Conservation (phyloP, 768 basidiomycete genomes). For the Brasilioporus rufonigricans region DNA sequence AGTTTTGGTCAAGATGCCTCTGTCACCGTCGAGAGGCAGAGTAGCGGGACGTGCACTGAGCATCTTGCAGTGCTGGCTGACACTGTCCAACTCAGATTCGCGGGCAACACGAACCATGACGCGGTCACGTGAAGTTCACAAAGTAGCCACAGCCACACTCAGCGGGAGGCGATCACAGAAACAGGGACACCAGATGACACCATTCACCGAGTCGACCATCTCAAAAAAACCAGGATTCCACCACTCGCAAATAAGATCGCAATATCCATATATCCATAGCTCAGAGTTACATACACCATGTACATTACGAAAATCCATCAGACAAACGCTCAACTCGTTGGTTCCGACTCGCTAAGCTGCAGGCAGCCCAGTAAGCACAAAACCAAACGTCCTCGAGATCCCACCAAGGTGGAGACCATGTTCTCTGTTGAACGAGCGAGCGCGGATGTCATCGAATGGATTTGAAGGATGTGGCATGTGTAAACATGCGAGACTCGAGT, state of each 20-base stretch:
- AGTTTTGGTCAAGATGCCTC: conserved; percentile 41
- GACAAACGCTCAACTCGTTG: conserved; percentile 51
- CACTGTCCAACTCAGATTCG: not conserved
- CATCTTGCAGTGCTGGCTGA: conserved; percentile 21
- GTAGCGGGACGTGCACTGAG: conserved; percentile 25
- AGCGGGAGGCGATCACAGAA: no score
- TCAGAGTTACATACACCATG: not conserved
- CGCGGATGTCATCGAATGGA: conserved; percentile 68
- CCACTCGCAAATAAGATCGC: no score
- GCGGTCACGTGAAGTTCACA: conserved; percentile 27
- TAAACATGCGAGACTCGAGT: conserved; percentile 80
- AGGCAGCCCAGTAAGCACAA: conserved; percentile 27
- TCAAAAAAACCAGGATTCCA: no score
- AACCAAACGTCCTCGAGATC: conserved; percentile 68
- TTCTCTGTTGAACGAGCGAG: conserved; percentile 69
- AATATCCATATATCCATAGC: not conserved
- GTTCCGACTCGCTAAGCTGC: conserved; percentile 28
- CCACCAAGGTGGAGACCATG: conserved; percentile 38
- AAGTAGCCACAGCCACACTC: not conserved
- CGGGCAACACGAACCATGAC: conserved; percentile 17
- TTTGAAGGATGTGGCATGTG: conserved; percentile 70
- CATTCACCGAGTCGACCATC: no score
- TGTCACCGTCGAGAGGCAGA: conserved; percentile 29
- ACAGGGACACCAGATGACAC: no score
- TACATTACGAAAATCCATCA: not conserved